Conservation (phyloP, 179 eudicot genomes). For the Corrigiola litoralis region DNA sequence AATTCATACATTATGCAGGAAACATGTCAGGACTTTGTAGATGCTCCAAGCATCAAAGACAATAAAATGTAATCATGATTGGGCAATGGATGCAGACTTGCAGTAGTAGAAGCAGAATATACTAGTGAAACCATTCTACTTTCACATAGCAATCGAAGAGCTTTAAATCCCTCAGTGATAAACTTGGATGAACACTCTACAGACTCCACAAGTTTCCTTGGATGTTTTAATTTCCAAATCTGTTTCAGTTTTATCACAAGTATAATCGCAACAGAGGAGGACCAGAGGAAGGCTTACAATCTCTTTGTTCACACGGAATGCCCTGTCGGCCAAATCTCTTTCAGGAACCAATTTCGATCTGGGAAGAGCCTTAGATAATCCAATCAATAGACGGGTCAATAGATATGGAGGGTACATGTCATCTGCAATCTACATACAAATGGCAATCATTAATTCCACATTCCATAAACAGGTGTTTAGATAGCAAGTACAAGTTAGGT, state of each 20-base stretch:
- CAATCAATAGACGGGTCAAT: conserved; percentile 54
- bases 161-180: too few species aligned
- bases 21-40: not conserved
- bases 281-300: conserved; percentile 37
- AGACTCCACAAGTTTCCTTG: not conserved
- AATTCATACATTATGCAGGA: conserved; percentile 6
- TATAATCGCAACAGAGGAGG: not conserved
- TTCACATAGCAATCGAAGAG: too few species aligned
- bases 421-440: conserved; percentile 73
- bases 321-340: conserved; percentile 62
- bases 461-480: not conserved
- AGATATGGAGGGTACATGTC: conserved; percentile 76
- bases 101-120: too few species aligned
- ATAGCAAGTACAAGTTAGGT: not conserved
- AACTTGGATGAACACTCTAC: not conserved
- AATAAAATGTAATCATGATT: not conserved
- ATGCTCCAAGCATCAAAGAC: not conserved
- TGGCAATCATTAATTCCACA: not conserved
- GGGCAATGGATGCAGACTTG: too few species aligned
- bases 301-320: conserved; percentile 79
- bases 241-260: not conserved
- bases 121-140: too few species aligned
- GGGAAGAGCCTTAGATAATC: conserved; percentile 69
- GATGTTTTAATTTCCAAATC: not conserved
- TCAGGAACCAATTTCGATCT: conserved; percentile 76